phyloP scores from a whole-genome alignment of 768 basidiomycete species.

The Amanita molliuscula region DNA sequence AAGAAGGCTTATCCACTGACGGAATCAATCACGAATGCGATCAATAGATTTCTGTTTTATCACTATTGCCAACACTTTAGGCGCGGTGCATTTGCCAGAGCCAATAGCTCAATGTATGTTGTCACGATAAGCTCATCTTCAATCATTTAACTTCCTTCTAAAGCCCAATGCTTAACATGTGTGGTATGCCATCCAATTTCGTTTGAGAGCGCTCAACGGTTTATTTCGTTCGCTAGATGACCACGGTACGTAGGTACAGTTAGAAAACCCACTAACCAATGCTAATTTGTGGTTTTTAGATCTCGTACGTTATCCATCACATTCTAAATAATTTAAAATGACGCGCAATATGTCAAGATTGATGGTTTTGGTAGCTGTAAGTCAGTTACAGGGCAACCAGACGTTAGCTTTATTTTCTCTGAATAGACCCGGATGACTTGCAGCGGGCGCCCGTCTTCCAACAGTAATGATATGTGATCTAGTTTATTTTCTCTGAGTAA shows the following conservation, averaged over 20 bases:
- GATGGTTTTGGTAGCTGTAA: conserved; percentile 80
- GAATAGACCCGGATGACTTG: conserved; percentile 69
- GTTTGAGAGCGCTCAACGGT: background rate
- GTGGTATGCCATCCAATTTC: conserved; percentile 35
- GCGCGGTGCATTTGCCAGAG: conserved; percentile 81
- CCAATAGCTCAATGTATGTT: conserved; percentile 83
- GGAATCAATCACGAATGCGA: conserved; percentile 59
- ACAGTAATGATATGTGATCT: conserved; percentile 30
- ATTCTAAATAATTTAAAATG: conserved; percentile 18
- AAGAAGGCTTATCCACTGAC: conserved; percentile 55
- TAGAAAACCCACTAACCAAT: background rate
- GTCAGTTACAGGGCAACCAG: conserved; percentile 15
- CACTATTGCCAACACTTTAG: conserved; percentile 86
- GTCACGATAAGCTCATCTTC: conserved; percentile 6
- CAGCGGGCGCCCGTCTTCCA: conserved; percentile 65
- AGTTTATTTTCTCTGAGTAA: background rate
- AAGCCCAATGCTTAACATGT: conserved; percentile 85
- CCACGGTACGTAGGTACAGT: conserved; percentile 44
- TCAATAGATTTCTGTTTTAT: conserved; percentile 85
- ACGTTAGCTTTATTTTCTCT: background rate
- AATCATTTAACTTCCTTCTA: background rate
- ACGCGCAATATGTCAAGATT: conserved; percentile 31
- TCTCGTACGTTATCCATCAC: conserved; percentile 27
- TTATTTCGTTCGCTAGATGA: conserved; percentile 45
- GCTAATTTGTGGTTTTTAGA: conserved; percentile 9